Evolutionary conservation across 805 yeast genomes (phyloP), one percentile per base, ranked within the genome.

Genomic region (Yarrowia sp.): DNA sequence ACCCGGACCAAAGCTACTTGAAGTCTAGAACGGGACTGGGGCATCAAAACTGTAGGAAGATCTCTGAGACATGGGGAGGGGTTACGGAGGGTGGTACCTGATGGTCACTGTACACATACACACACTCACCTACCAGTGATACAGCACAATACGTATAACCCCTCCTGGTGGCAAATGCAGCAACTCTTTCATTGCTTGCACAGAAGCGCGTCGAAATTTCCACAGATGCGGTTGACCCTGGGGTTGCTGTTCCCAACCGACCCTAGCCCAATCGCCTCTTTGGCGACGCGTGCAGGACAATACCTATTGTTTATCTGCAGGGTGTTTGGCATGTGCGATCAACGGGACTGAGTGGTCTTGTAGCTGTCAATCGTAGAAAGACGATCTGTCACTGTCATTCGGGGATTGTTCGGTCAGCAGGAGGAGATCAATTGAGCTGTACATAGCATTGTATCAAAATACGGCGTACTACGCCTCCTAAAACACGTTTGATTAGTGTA

Each of bases 191-290:
- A 11, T 40, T 38, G 63, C 48, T 41, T 41, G 63, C 63, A 40
- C 61, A 22, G 61, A 55, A 56, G 48, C 63, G 48, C 63, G 63
- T 56, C 38, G 63, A 56, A 56, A 41, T 3, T 15, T 32, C 16
- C 12, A 11, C 15, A 14, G 48, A 56, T 41, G 63, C 63, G 48
- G 48, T 35, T 56, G 26, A 26, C 14, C 11, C 48, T 56, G 63
- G 19, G 48, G 48, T 56, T 56, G 48, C 63, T 56, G 61, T 41
- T 40, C 48, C 22, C 48, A n/a, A 26, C 48, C 5, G 8, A 12
- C 63, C 63, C 63, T 42, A 56, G 46, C 63, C 63, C 63, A 5
- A 15, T n/a, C 10, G 15, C 48, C 46, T 41, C 63, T 56, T 56
- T 42, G 48, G 63, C 48, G 42, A 5, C 14, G 14, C 10, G 46